Evolutionary conservation across 164 flowering plant genomes (phyloP), one percentile per base, ranked within the genome.

Genomic region (Dillenia suffruticosa): DNA sequence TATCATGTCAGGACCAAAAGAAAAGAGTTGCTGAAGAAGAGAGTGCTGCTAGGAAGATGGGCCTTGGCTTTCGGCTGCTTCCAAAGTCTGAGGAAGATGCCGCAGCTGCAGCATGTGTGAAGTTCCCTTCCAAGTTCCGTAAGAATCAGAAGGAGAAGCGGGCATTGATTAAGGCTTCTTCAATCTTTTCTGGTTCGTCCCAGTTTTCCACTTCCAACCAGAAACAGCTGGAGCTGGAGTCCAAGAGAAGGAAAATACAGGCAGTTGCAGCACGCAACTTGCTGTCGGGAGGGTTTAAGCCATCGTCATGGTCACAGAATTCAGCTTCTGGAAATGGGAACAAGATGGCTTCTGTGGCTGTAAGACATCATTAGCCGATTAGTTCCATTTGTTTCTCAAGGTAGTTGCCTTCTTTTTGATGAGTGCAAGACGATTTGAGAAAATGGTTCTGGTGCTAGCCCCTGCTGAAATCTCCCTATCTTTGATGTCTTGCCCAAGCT

Each of bases 21-120:
- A 91, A 85, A 65, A 80, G 98, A 69, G 88, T 91, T 53, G 84
- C 89, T 59, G 91, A 86, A 73, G 98, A 94, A 72, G 96, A 91
- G 73, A 67, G 56, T 49, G 69, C 72, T 57, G 73, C 92, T 2
- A 82, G 73, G 76, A 91, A 81, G 68, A 64, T 73, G 65, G 98
- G 97, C 12, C 82, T 91, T 43, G 84, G 82, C 49, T 71, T 94
- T 44, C 73, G 96, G 49, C 72, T 94, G 54, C 95, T 94, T 56
- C 96, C 97, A 9, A n/a, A 69, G 12, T 70, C 87, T 2, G 58
- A 76, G 62, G 88, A 89, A 76, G 97, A 91, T 69, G 56, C 75
- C 62, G 75, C 81, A 0, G 49, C 74, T 12, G 97, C 97, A 17
- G 63, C 85, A 22, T 63, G 70, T 10, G 77, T 87, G 55, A 91